Percentiles rank a stretch among this genome's conserved stretches.
phyloP scores from a whole-genome alignment of 805 yeast genomes.

The Suhomyces kilbournensis region DNA sequence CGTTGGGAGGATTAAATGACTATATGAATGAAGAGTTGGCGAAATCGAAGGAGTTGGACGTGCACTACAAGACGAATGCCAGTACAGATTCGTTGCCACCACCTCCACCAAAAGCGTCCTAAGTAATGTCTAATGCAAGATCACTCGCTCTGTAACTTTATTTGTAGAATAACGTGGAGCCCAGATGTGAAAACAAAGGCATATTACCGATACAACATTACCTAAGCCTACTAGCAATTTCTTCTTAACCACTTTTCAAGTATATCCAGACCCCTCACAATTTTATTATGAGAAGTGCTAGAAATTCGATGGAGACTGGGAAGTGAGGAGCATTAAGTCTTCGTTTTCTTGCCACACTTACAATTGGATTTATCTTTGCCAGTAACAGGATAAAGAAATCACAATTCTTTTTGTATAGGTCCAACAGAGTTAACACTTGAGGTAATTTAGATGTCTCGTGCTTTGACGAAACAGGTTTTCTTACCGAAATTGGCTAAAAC shows the following conservation, averaged over 20 bases:
- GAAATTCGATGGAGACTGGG: too few relatives aligned
- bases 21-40: slow-evolving; percentile 44
- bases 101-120: slow-evolving; percentile 18
- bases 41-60: slow-evolving; percentile 37
- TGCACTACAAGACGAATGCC: slow-evolving; percentile 8
- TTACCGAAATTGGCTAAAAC: too few relatives aligned
- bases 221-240: neutral
- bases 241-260: neutral
- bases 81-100: slow-evolving; percentile 24
- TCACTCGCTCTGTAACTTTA: neutral
- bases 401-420: too few relatives aligned
- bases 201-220: neutral
- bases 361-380: too few relatives aligned
- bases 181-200: neutral
- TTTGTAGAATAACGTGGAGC: neutral
- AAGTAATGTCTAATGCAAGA: neutral
- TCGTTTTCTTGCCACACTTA: too few relatives aligned
- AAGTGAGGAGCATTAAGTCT: neutral
- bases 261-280: neutral
- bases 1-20: slow-evolving; percentile 29
- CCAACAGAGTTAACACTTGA: too few relatives aligned
- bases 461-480: too few relatives aligned
- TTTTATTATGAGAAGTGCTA: neutral
- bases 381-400: too few relatives aligned
- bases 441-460: too few relatives aligned